Evolutionary conservation across 148 eudicot genomes (phyloP), one percentile per base, ranked within the genome.

Genomic region (Agrostemma githago): DNA sequence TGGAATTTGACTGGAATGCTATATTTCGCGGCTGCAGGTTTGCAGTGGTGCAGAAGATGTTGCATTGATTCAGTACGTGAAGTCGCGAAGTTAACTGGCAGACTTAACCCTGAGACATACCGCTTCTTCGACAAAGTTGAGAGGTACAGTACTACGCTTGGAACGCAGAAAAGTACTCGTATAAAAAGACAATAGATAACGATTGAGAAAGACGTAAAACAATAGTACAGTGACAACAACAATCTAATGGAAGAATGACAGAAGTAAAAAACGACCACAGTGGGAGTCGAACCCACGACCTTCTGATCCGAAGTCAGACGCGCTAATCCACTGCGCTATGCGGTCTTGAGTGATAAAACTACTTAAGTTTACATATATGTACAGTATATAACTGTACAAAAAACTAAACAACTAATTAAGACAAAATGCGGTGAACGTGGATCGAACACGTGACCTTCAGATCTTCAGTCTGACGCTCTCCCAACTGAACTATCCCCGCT

Each of bases 31-130:
- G 42, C 70, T 62, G 34, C 48, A 48, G 34, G 34, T 51, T 76
- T 82, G 72, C 92, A 91, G 97, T 89, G 98, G 98, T 73, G 98
- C 97, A 12, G 98, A 93, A 83, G 98, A 93, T 82, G 98, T 93
- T 74, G 98, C 98, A 73, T 82, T 93, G 89, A 89, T 93, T 5
- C 97, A 93, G 82, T 93, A 93, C 70, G 98, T 97, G 26, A 87
- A 81, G 72, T 71, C 70, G 98, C 98, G 26, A 87, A 81, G 72
- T 71, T 93, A 68, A 93, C 98, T 0, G 98, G 98, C 53, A 85
- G 95, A 66, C 94, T 93, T 81, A 93, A 93, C 72, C 91, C 98
- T 0, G 98, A 93, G 77, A 93, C 98, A 40, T 93, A 93, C 72
- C 86, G 79, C 26, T 88, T 85, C 69, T 89, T 91, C 41, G 92